Evolutionary conservation across 2,329 filamentous ascomycete species (phyloP).

Genomic region (Ciborinia camelliae): DNA sequence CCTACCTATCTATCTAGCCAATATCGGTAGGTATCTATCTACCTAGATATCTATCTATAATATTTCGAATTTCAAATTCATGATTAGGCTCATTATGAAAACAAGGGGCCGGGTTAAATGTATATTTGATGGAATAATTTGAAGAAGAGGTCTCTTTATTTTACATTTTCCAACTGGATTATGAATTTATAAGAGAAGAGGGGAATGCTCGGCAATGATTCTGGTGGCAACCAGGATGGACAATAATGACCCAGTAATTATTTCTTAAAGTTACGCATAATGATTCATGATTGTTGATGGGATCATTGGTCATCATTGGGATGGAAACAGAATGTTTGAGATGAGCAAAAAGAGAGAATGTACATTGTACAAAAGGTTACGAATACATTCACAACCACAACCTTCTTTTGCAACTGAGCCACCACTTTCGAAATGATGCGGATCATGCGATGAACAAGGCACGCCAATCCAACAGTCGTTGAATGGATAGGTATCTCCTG

Average conservation of each 20-base stretch:
- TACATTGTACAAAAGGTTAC: neutral
- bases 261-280: neutral
- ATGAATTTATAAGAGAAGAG: neutral
- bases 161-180: neutral
- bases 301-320: no score
- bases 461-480: conserved; percentile 1
- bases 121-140: neutral
- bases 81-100: conserved; percentile 2
- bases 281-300: neutral
- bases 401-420: conserved; percentile 3
- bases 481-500: neutral
- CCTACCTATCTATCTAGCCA: no score
- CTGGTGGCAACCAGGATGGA: neutral
- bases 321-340: neutral
- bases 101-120: conserved; percentile 1
- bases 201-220: neutral
- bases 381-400: neutral
- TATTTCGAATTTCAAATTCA: conserved; percentile 1
- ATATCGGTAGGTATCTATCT: no score
- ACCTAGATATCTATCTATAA: no score
- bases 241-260: neutral
- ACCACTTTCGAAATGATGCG: neutral
- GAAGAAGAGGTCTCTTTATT: neutral
- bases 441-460: neutral
- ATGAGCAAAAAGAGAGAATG: no score